Conservation (phyloP, 371 early-diverging fungal genomes). For the Lichtheimia hyalospora region DNA sequence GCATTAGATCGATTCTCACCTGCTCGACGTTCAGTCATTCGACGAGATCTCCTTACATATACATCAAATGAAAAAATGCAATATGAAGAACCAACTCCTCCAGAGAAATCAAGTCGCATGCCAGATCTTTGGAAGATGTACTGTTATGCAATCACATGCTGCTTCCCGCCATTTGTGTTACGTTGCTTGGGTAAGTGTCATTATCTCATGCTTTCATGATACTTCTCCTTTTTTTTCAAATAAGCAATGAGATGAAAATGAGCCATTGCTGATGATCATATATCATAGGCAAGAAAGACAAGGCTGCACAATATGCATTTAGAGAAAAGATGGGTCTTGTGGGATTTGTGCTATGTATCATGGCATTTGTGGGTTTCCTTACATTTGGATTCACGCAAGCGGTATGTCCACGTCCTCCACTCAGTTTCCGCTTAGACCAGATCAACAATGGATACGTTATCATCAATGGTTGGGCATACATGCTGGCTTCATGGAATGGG, state of each 20-base stretch:
- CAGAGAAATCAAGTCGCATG: constrained; percentile 2
- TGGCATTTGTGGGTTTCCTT: constrained; percentile 73
- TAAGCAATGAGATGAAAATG: no score
- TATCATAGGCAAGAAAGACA: constrained; percentile 47
- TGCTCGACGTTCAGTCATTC: constrained; percentile 16
- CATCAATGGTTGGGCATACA: constrained; percentile 62
- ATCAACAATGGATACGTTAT: constrained; percentile 51
- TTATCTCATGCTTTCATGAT: not conserved
- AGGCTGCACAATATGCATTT: constrained; percentile 76
- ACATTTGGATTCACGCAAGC: constrained; percentile 72
- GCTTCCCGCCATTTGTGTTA: constrained; percentile 50
- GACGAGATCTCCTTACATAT: constrained; percentile 13
- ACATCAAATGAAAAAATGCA: not conserved
- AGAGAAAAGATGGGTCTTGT: constrained; percentile 84
- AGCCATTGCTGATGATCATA: not conserved
- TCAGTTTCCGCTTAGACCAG: constrained; percentile 37
- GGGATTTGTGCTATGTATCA: constrained; percentile 67
- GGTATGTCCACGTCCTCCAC: constrained; percentile 54
- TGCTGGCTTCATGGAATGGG: constrained; percentile 54
- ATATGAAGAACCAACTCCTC: not conserved
- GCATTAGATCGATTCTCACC: constrained; percentile 7
- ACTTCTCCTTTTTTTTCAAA: constrained; percentile 3
- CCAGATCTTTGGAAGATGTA: constrained; percentile 39
- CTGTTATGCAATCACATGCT: constrained; percentile 58
- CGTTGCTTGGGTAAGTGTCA: constrained; percentile 39